Percentiles rank a stretch among this genome's conserved stretches.
Evolutionary conservation across 2,329 filamentous ascomycete species (phyloP).

Genomic region (Chalaropsis thielavioides): DNA sequence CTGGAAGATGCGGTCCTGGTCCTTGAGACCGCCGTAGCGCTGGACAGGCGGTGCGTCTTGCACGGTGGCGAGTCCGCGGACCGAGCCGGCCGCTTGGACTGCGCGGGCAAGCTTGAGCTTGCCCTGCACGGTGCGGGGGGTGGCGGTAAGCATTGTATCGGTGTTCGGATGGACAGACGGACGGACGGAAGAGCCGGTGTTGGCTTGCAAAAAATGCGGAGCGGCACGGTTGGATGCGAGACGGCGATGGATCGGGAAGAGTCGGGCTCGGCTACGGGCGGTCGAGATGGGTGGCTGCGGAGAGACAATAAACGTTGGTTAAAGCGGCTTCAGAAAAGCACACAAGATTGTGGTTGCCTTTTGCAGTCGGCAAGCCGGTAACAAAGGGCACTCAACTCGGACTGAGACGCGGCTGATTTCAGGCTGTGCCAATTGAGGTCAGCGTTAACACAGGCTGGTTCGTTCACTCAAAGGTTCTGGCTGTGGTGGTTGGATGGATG

Average conservation of each 20-base stretch:
- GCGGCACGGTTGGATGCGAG: background rate
- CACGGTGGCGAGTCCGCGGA: constrained; percentile 66
- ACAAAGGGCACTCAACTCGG: background rate
- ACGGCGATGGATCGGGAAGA: background rate
- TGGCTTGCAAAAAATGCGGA: background rate
- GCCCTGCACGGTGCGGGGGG: constrained; percentile 29
- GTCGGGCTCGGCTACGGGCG: background rate
- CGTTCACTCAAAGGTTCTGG: background rate
- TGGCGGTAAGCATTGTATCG: constrained; percentile 31
- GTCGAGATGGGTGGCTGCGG: background rate
- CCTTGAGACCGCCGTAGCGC: constrained; percentile 74
- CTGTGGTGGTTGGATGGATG: background rate
- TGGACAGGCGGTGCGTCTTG: constrained; percentile 50
- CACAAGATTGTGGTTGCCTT: background rate
- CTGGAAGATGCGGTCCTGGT: constrained; percentile 98
- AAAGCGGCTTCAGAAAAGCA: background rate
- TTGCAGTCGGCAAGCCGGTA: background rate
- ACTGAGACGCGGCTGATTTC: background rate
- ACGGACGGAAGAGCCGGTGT: constrained; percentile 20
- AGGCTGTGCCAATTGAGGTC: background rate
- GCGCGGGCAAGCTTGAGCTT: constrained; percentile 23
- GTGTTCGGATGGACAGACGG: constrained; percentile 21
- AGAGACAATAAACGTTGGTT: background rate
- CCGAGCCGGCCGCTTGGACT: constrained; percentile 29
- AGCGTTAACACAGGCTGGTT: background rate